phyloP scores from a whole-genome alignment of 1,284 basidiomycete genomes.

The Abortiporus biennis region DNA sequence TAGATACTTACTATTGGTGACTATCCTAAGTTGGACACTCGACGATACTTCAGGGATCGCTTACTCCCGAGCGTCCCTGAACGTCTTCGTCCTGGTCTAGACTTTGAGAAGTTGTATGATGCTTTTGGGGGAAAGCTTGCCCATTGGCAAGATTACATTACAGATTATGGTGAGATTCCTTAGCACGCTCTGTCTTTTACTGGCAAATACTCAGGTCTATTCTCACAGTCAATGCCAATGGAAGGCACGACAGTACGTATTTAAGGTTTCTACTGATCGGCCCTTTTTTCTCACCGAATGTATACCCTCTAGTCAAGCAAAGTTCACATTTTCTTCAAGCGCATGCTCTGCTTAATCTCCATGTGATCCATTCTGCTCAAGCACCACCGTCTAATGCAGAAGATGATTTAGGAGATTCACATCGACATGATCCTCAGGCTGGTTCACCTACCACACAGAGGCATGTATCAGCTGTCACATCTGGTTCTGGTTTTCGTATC shows the following conservation, averaged over 20 bases:
- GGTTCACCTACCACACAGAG: constrained; percentile 7
- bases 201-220: background rate
- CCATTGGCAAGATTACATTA: constrained; percentile 74
- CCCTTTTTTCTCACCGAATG: constrained; percentile 1
- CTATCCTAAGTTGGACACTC: constrained; percentile 64
- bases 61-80: constrained; percentile 61
- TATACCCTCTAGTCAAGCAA: constrained; percentile 47
- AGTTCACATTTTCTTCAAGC: constrained; percentile 76
- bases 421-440: background rate
- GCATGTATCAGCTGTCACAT: constrained; percentile 28
- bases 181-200: constrained; percentile 1
- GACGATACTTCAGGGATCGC: constrained; percentile 55
- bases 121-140: constrained; percentile 79
- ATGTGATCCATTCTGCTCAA: constrained; percentile 71
- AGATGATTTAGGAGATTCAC: background rate
- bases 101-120: constrained; percentile 68
- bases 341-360: constrained; percentile 65
- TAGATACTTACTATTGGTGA: constrained; percentile 77
- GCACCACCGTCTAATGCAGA: constrained; percentile 23
- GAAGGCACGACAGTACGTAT: constrained; percentile 34
- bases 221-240: constrained; percentile 26
- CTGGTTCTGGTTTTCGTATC: constrained; percentile 49
- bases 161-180: constrained; percentile 49
- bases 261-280: too few species aligned
- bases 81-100: constrained; percentile 40